Evolutionary conservation across 208 protist genomes (phyloP).

Genomic region (Crithidia bombi): DNA sequence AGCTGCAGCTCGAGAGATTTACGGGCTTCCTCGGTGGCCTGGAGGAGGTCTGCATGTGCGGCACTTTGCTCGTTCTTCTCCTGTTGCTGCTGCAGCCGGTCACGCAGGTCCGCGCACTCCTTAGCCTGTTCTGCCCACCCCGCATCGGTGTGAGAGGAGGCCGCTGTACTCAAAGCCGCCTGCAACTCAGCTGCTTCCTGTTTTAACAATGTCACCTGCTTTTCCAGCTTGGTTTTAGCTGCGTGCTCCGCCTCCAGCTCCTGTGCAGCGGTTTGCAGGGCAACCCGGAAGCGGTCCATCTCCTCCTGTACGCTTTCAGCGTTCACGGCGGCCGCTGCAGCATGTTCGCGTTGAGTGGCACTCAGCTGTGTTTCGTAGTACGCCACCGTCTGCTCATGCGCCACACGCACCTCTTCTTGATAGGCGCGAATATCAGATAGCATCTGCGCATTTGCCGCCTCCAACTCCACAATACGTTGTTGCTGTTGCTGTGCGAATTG

Average conservation of each 20-base stretch:
- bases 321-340: not conserved
- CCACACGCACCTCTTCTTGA: slow-evolving; percentile 40
- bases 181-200: not conserved
- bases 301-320: slow-evolving; percentile 6
- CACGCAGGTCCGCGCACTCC: not conserved
- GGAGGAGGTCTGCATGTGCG: not conserved
- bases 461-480: slow-evolving; percentile 25
- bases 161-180: not conserved
- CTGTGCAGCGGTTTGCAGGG: slow-evolving; percentile 4
- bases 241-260: slow-evolving; percentile 14
- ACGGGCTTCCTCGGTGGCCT: slow-evolving; percentile 3
- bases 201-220: slow-evolving; percentile 6
- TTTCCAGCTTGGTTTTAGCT: not conserved
- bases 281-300: not conserved
- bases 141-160: not conserved
- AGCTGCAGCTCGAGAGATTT: slow-evolving; percentile 6
- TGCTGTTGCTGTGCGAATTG: not conserved
- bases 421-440: slow-evolving; percentile 34
- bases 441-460: slow-evolving; percentile 41
- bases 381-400: slow-evolving; percentile 43
- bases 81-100: slow-evolving; percentile 7
- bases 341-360: slow-evolving; percentile 3
- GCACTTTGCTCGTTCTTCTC: slow-evolving; percentile 6
- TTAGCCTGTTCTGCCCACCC: slow-evolving; percentile 1
- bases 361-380: slow-evolving; percentile 52